Percentiles rank a stretch among this genome's conserved stretches.
phyloP scores from a whole-genome alignment of 129 eudicot species.

The Centaurea solstitialis region DNA sequence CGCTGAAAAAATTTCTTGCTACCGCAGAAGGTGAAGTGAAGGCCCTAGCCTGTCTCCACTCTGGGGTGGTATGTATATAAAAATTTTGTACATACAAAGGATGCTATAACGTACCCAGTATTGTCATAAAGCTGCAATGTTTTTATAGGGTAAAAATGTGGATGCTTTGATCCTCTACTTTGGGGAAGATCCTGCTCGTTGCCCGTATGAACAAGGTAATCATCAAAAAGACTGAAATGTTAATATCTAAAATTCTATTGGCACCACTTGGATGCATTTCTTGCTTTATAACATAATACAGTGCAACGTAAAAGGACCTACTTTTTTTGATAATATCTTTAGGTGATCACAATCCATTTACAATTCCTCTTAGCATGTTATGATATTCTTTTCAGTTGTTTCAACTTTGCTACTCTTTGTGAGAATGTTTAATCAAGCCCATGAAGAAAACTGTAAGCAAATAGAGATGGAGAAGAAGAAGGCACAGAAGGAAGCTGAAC shows the following conservation, averaged over 20 bases:
- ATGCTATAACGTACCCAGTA: background rate
- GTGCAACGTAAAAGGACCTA: background rate
- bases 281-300: background rate
- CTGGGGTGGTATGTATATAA: conserved; percentile 75
- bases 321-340: background rate
- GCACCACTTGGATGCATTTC: background rate
- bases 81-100: background rate
- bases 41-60: conserved; percentile 64
- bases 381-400: conserved; percentile 54
- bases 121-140: conserved; percentile 11
- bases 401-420: conserved; percentile 64
- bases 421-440: conserved; percentile 76
- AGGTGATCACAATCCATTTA: background rate
- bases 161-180: conserved; percentile 84
- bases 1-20: conserved; percentile 75
- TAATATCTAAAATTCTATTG: background rate
- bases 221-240: background rate
- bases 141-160: conserved; percentile 73
- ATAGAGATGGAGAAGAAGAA: conserved; percentile 74
- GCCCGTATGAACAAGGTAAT: conserved; percentile 87
- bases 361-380: background rate
- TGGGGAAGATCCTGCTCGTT: conserved; percentile 89
- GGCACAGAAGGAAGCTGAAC: conserved; percentile 63
- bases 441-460: conserved; percentile 79
- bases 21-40: conserved; percentile 85